A percentile compares a stretch with the other conserved stretches of the same genome.
Evolutionary conservation across 345 rosid genomes (phyloP).

Genomic region (Hypericum androsaemum): DNA sequence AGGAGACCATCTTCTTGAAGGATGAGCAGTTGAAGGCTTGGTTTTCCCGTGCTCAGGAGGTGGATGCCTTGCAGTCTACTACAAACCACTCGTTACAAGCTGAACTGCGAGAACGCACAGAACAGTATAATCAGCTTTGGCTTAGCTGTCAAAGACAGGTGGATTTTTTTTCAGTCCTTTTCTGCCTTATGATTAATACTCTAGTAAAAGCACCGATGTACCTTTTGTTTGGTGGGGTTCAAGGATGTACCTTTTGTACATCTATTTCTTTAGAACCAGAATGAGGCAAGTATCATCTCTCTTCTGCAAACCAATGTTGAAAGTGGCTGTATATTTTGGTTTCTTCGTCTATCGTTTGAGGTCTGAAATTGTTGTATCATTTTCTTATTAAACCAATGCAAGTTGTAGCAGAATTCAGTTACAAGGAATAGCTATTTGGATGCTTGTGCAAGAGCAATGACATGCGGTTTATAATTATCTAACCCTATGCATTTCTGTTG

Average conservation of each 20-base stretch:
- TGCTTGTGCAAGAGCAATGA: no score
- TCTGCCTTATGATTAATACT: constrained; percentile 1
- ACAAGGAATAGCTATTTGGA: no score
- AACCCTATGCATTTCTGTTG: not conserved
- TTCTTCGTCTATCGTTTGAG: no score
- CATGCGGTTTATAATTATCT: not conserved
- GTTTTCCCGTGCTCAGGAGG: constrained; percentile 75
- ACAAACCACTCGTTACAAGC: constrained; percentile 68
- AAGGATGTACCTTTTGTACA: no score
- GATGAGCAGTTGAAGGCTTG: constrained; percentile 85
- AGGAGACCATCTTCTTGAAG: constrained; percentile 67
- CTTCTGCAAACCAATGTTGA: no score
- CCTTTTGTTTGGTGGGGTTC: no score
- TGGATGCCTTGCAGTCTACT: constrained; percentile 73
- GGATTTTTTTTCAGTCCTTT: constrained; percentile 12
- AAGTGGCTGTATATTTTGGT: no score
- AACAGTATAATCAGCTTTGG: constrained; percentile 90
- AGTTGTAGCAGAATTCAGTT: no score
- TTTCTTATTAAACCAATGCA: no score
- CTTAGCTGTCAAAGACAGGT: constrained; percentile 95
- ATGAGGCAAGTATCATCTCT: no score
- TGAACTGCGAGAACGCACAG: constrained; percentile 76
- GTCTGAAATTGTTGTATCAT: no score
- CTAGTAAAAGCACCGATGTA: not conserved
- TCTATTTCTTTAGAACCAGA: no score